These are phyloP conservation scores for Miscanthus sacchariflorus DNA, from an alignment of 202 grass and related monocot species.

Conservation along the genomic window DNA sequence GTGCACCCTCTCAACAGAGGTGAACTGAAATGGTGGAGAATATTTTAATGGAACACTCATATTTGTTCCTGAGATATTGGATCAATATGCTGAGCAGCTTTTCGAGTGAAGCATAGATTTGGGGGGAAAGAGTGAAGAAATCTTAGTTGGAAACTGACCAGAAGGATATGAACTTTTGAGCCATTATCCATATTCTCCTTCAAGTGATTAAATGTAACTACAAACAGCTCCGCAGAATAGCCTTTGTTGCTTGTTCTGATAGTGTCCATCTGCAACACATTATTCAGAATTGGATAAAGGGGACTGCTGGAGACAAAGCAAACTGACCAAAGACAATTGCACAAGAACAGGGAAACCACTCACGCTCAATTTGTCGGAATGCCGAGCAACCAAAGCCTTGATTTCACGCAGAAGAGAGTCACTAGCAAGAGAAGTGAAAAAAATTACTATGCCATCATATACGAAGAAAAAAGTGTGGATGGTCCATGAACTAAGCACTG, in stretches of 20 bases:
- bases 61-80: neutral
- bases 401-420: constrained; percentile 74
- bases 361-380: constrained; percentile 75
- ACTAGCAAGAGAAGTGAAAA: constrained; percentile 49
- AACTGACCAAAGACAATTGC: neutral
- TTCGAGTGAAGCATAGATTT: neutral
- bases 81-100: neutral
- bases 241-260: constrained; percentile 72
- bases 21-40: neutral
- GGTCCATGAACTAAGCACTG: neutral
- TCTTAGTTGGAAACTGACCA: constrained; percentile 69
- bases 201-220: constrained; percentile 78
- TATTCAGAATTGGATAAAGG: constrained; percentile 3
- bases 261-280: constrained; percentile 74
- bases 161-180: constrained; percentile 73
- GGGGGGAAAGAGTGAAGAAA: neutral
- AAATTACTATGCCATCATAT: neutral
- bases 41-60: neutral
- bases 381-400: constrained; percentile 65
- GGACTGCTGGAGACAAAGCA: neutral
- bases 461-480: neutral
- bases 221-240: constrained; percentile 71
- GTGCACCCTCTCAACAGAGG: neutral
- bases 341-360: constrained; percentile 51
- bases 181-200: constrained; percentile 52